Base-by-base conservation (phyloP, 192 early-diverging fungal species). In the Podila minutissima region DNA sequence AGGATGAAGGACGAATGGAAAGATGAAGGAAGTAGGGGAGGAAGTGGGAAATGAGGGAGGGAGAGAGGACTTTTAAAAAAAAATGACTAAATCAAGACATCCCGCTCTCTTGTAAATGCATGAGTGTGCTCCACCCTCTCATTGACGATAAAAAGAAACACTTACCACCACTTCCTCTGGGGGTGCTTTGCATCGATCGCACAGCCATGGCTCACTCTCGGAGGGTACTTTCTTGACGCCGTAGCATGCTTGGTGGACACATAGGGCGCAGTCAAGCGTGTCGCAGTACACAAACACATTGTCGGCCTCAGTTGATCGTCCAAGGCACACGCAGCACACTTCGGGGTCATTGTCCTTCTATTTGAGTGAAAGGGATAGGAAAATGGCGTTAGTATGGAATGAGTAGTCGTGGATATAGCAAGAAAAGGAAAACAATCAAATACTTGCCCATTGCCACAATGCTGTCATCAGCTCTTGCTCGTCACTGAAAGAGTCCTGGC, bases 211-310 rank as follows among this genome's bases (percentile, higher is more conserved):
- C 6, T 85, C 84, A 49, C 77, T 78, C 19, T 71, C 71, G 15
- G 65, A 69, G 0, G 84, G 84, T 2, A 85, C 68, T 2, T 59
- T 67, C 33, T 66, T 83, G n/a, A 85, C 82, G 10, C 84, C 84
- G 24, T 85, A 83, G 24, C 84, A 85, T 29, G 82, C 84, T 55
- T 72, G 73, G 59, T 69, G 71, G 29, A 74, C 66, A 61, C 69
- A 66, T 22, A 79, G 29, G 38, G 74, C 64, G 32, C 66, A 75
- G 32, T 75, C 69, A 24, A 83, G 66, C 10, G 69, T 73, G 60
- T 89, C 87, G 62, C 87, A 89, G 69, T 89, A 89, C 8, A 89
- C 87, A 75, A 89, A 83, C 5, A 82, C 73, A 59, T 86, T 86
- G 19, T 72, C 73, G n/a, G 83, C 83, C n/a, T 83, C 83, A 7